Conservation (phyloP, 345 rosid genomes). For the Alliaria petiolata region DNA sequence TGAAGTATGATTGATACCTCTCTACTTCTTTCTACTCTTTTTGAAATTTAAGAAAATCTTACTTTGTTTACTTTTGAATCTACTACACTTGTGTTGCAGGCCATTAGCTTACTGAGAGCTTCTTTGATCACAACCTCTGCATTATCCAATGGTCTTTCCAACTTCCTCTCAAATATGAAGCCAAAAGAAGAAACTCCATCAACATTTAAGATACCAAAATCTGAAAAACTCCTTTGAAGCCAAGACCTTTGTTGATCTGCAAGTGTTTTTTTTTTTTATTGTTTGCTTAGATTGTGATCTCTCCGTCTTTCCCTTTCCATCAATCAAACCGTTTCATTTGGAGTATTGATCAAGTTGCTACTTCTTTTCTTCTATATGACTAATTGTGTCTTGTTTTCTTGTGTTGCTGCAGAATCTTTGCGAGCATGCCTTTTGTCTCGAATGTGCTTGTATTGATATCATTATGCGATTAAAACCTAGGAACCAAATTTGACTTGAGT, state of each 20-base stretch:
- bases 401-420: no score
- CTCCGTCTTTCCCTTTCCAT: neutral
- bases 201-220: neutral
- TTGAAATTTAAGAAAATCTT: neutral
- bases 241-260: neutral
- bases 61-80: no score
- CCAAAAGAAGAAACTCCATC: neutral
- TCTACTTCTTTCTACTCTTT: neutral
- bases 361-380: neutral
- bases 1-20: neutral
- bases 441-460: no score
- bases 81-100: conserved; percentile 10
- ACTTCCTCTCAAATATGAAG: neutral
- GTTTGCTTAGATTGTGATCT: neutral
- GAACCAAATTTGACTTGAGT: no score
- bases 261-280: neutral
- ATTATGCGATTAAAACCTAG: no score
- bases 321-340: neutral
- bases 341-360: neutral
- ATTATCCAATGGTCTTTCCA: conserved; percentile 14
- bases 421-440: no score
- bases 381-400: neutral
- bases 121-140: conserved; percentile 15
- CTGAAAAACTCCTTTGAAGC: conserved; percentile 10
- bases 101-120: conserved; percentile 17